Conservation (phyloP, 345 rosid genomes). For the Barbarea vulgaris region DNA sequence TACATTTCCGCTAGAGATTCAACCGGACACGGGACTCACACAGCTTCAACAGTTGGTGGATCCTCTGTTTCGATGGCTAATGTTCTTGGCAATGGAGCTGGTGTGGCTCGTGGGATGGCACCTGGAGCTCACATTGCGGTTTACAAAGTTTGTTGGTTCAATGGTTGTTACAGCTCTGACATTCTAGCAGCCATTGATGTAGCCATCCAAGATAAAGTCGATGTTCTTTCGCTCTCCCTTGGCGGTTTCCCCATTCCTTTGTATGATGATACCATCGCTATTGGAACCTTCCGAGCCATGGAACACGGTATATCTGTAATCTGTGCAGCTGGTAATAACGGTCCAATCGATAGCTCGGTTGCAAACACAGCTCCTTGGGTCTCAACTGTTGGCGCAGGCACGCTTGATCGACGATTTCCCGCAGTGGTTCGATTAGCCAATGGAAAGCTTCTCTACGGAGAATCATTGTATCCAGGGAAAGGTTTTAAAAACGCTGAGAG, state of each 20-base stretch:
- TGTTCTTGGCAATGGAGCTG: constrained; percentile 74
- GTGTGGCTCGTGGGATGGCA: constrained; percentile 87
- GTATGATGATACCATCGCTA: constrained; percentile 79
- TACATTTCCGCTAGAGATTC: constrained; percentile 80
- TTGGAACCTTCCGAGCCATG: constrained; percentile 85
- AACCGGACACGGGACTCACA: constrained; percentile 90
- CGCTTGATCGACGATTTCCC: constrained; percentile 81
- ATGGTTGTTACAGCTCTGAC: constrained; percentile 88
- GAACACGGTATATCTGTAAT: constrained; percentile 81
- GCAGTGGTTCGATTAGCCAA: constrained; percentile 64
- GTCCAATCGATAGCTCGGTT: constrained; percentile 75
- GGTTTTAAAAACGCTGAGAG: constrained; percentile 37
- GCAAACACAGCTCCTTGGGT: constrained; percentile 96
- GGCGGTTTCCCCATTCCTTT: constrained; percentile 90
- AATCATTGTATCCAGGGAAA: constrained; percentile 75
- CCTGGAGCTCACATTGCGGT: constrained; percentile 82
- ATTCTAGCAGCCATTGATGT: constrained; percentile 84
- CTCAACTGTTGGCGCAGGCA: constrained; percentile 85
- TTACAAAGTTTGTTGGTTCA: constrained; percentile 90
- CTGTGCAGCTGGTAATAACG: constrained; percentile 93
- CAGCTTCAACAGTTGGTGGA: constrained; percentile 89
- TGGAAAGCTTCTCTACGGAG: constrained; percentile 69
- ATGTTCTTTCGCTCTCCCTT: constrained; percentile 81
- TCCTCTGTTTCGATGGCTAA: constrained; percentile 64
- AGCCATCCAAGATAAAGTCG: constrained; percentile 79